Base-by-base conservation (phyloP, 495 filamentous ascomycete species). In the Penicillium chermesinum region DNA sequence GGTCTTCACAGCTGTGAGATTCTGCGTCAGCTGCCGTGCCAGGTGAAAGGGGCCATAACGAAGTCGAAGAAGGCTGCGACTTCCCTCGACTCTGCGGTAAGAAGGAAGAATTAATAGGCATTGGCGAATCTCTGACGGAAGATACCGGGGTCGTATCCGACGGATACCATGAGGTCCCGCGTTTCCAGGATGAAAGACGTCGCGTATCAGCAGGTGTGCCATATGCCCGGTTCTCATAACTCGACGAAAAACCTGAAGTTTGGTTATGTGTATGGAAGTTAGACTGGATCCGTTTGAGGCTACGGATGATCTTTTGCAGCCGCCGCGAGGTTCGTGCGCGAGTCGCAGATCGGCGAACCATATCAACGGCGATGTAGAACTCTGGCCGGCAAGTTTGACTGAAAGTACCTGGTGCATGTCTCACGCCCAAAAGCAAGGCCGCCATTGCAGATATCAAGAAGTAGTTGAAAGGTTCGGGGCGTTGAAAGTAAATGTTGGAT, bases 381-480 rank as follows among this genome's bases (percentile, higher is more conserved):
- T 91, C 88, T 14, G 78, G 76, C 2, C 86, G 75, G 55, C 86
- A 88, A 17, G 73, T 58, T 7, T 76, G 70, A 48, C 79, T 84
- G 62, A 91, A 94, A 35, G 81, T 76, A 2, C 81, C 69, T 0
- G 88, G 87, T 0, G 87, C 86, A 61, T 94, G 88, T 6, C 83
- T 76, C 0, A 87, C 85, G 0, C 87, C 87, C 0, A 94, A 76
- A 55, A 91, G 89, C 1, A 94, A 65, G 0, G 89, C 87, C 0
- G 87, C 84, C 10, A 94, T 74, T 0, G 87, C 82, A 1, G 85
- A 86, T 9, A 88, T 79, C 19, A 94, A 71, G 53, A 94, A 94
- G 59, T 90, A 88, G 59, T 94, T 87, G 69, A 90, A 91, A 52
- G 84, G 83, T 16, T 89, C 80, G 53, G 90, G 87, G 16, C 85